Evolutionary conservation across 2,329 filamentous ascomycete species (phyloP).

Genomic region (Trichothecium roseum): DNA sequence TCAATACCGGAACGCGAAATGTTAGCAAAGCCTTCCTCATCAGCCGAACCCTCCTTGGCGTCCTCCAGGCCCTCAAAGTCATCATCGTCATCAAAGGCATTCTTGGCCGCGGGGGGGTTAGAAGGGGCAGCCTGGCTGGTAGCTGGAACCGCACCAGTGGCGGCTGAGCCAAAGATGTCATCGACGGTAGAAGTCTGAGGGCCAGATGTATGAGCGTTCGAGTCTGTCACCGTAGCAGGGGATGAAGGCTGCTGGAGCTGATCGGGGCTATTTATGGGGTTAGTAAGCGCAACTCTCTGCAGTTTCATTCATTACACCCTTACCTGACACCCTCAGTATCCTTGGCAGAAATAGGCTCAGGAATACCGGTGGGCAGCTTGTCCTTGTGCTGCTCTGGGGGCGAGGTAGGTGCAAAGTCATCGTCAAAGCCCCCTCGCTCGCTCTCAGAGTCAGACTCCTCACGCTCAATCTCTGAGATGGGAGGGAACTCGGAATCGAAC

Average conservation of each 20-base stretch:
- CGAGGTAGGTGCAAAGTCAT: slow-evolving; percentile 71
- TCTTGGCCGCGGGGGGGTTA: slow-evolving; percentile 26
- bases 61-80: slow-evolving; percentile 79
- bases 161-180: slow-evolving; percentile 30
- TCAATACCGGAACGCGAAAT: slow-evolving; percentile 61
- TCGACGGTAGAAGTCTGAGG: slow-evolving; percentile 23
- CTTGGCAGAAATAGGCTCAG: no score
- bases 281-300: slow-evolving; percentile 5
- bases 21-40: slow-evolving; percentile 73
- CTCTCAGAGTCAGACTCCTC: slow-evolving; percentile 75
- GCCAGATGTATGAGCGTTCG: slow-evolving; percentile 7
- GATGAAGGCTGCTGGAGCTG: slow-evolving; percentile 20
- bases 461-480: slow-evolving; percentile 75
- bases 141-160: slow-evolving; percentile 13
- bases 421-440: slow-evolving; percentile 78
- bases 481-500: slow-evolving; percentile 78
- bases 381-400: slow-evolving; percentile 13
- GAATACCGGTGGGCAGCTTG: neutral
- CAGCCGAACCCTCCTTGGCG: slow-evolving; percentile 68
- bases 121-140: slow-evolving; percentile 18
- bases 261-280: neutral
- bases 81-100: slow-evolving; percentile 64
- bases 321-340: no score
- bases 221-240: slow-evolving; percentile 17
- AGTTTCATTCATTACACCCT: no score